A percentile compares a stretch with the other conserved stretches of the same genome.
Evolutionary conservation across 1,139 yeast species (phyloP).

Genomic region (Candida neerlandica): DNA sequence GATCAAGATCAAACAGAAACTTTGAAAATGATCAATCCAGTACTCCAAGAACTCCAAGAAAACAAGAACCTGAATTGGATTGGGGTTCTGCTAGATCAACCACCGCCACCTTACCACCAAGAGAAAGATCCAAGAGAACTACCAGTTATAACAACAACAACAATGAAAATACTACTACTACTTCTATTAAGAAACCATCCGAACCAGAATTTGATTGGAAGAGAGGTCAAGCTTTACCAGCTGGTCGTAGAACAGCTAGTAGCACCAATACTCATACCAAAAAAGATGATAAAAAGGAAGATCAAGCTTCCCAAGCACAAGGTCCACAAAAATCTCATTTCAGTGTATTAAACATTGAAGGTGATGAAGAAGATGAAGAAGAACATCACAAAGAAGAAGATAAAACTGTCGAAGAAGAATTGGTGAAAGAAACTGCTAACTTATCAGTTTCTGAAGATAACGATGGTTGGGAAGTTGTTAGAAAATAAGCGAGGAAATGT

Average conservation of each 20-base stretch:
- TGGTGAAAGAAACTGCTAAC: slow-evolving; percentile 49
- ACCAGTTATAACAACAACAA: slow-evolving; percentile 22
- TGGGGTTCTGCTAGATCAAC: slow-evolving; percentile 60
- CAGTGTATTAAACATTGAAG: slow-evolving; percentile 61
- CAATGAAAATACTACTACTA: slow-evolving; percentile 23
- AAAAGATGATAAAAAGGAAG: slow-evolving; percentile 20
- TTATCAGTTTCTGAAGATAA: slow-evolving; percentile 36
- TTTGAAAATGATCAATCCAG: slow-evolving; percentile 15
- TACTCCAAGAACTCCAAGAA: slow-evolving; percentile 43
- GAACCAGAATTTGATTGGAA: slow-evolving; percentile 32
- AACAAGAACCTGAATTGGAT: slow-evolving; percentile 56
- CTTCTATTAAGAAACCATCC: slow-evolving; percentile 41
- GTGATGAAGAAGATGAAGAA: slow-evolving; percentile 62
- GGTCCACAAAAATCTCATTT: slow-evolving; percentile 60
- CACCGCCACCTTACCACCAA: slow-evolving; percentile 37
- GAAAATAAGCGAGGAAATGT: slow-evolving; percentile 30
- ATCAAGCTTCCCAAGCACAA: slow-evolving; percentile 37
- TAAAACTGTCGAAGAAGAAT: slow-evolving; percentile 25
- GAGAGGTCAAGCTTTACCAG: slow-evolving; percentile 35
- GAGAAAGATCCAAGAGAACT: slow-evolving; percentile 30
- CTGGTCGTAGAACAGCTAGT: slow-evolving; percentile 19
- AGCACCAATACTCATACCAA: slow-evolving; percentile 16
- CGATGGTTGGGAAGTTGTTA: slow-evolving; percentile 70
- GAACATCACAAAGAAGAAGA: slow-evolving; percentile 28
- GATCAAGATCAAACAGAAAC: slow-evolving; percentile 23